A percentile compares a stretch with the other conserved stretches of the same genome.
Conservation (phyloP, 306 rosid species). For the peach (Prunus persica) region Prunus_persica_NCBIv2 NC_034015.1:14664501-14665000, state of each 20-base stretch:
- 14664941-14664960: constrained; percentile 90
- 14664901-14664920: constrained; percentile 62
- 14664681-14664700: not conserved
- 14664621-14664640: not conserved
- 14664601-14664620: constrained; percentile 68
- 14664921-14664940: constrained; percentile 85
- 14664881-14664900: constrained; percentile 80
- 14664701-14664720: not conserved
- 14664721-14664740: not conserved
- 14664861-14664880: constrained; percentile 59
- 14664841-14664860: not conserved
- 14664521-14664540: constrained; percentile 49
- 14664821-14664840: not conserved
- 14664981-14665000: constrained; percentile 14
- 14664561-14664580: constrained; percentile 73
- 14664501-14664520: constrained; percentile 22
- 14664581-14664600: constrained; percentile 87
- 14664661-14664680: not conserved
- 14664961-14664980: constrained; percentile 61
- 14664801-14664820: not conserved
- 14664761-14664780: not conserved
- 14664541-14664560: constrained; percentile 88
- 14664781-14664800: not conserved
- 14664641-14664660: not conserved
- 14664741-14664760: not conserved